Percentiles rank a stretch among this genome's conserved stretches.
Evolutionary conservation across 257 asterid genomes (phyloP).

Genomic region (Forsythia viridissima): DNA sequence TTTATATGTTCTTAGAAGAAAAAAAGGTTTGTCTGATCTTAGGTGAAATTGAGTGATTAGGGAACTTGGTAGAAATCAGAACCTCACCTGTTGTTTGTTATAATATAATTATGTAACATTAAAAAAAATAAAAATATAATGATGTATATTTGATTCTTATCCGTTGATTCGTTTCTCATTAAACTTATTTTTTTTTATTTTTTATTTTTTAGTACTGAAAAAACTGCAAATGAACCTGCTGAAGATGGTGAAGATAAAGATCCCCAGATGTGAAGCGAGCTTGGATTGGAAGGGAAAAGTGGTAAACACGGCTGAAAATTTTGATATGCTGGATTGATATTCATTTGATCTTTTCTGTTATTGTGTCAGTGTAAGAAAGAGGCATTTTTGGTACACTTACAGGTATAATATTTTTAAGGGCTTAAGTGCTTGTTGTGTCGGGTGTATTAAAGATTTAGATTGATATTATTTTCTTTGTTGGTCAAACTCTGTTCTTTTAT

Average conservation of each 20-base stretch:
- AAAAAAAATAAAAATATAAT: neutral
- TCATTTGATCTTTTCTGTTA: neutral
- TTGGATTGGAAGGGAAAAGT: neutral
- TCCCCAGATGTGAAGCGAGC: neutral
- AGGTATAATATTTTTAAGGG: neutral
- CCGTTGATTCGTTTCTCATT: neutral
- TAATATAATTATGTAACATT: neutral
- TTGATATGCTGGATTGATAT: neutral
- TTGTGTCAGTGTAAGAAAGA: neutral
- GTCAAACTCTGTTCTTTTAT: neutral
- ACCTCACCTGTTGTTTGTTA: neutral
- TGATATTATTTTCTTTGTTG: neutral
- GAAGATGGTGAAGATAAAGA: slow-evolving; percentile 32
- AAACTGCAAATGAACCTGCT: slow-evolving; percentile 22
- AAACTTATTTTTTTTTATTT: neutral
- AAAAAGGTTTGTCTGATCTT: neutral
- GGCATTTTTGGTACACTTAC: neutral
- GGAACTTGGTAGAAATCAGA: neutral
- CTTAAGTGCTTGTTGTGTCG: neutral
- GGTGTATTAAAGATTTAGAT: neutral
- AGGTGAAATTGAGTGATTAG: neutral
- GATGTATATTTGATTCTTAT: neutral
- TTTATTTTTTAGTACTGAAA: slow-evolving; percentile 28
- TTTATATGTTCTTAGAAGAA: neutral
- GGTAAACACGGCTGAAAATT: neutral